A percentile compares a stretch with the other conserved stretches of the same genome.
phyloP scores from a whole-genome alignment of 164 flowering plant genomes.

The Tetracentron sinense region DNA sequence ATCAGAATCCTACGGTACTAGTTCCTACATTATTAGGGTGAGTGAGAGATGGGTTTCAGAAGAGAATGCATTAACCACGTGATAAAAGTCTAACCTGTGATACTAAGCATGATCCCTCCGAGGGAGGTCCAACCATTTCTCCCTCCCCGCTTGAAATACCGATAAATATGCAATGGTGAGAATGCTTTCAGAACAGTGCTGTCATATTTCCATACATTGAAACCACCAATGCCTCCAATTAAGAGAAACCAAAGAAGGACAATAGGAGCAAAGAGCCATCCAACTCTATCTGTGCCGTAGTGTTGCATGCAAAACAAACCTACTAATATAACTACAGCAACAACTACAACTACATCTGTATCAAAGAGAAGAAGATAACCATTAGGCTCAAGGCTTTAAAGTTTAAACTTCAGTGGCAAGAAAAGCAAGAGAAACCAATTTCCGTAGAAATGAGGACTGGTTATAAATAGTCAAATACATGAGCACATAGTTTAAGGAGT shows the following conservation, averaged over 20 bases:
- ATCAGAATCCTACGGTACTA: neutral
- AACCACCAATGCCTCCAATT: conserved; percentile 86
- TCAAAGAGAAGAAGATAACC: conserved; percentile 3
- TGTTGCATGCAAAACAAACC: conserved; percentile 96
- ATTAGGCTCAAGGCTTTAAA: neutral
- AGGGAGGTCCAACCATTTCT: conserved; percentile 70
- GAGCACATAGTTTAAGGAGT: conserved; percentile 8
- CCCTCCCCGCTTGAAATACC: conserved; percentile 65
- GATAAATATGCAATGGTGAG: conserved; percentile 75
- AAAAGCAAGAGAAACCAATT: neutral
- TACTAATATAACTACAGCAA: conserved; percentile 69
- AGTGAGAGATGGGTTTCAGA: neutral
- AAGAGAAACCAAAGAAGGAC: conserved; percentile 91
- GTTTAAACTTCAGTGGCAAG: neutral
- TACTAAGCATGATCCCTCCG: conserved; percentile 94
- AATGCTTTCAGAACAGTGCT: conserved; percentile 73
- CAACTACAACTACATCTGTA: conserved; percentile 83
- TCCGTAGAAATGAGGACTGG: too few relatives aligned
- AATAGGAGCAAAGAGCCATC: conserved; percentile 96
- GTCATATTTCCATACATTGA: conserved; percentile 82
- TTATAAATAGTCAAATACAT: too few relatives aligned
- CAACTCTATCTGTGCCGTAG: conserved; percentile 89
- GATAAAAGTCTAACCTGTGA: conserved; percentile 57
- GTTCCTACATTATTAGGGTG: neutral
- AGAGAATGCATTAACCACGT: neutral